phyloP scores from a whole-genome alignment of 1,284 basidiomycete genomes.

The Apiotrichum porosum region DNA sequence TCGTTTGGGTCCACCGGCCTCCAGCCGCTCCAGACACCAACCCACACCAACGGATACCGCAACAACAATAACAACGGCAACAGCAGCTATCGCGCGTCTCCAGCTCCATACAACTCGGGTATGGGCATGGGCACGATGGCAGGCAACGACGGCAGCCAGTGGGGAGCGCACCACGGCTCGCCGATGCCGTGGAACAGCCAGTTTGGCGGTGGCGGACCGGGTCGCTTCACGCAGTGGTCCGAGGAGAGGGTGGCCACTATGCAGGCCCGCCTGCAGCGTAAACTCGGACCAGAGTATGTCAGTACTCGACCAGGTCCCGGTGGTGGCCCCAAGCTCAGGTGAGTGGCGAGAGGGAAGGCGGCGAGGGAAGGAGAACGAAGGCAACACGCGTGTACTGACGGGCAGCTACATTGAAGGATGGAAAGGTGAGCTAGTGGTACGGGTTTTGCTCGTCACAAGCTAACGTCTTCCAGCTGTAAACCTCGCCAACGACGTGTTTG shows the following conservation, averaged over 20 bases:
- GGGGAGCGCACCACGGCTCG: conserved; percentile 10
- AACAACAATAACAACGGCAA: no score
- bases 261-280: conserved; percentile 77
- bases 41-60: neutral
- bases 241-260: conserved; percentile 64
- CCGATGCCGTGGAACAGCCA: conserved; percentile 4
- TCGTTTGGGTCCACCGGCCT: no score
- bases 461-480: conserved; percentile 61
- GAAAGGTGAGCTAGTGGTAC: conserved; percentile 55
- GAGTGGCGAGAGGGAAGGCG: conserved; percentile 16
- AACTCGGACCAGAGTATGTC: conserved; percentile 89
- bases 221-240: conserved; percentile 42
- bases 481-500: conserved; percentile 96
- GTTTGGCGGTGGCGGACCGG: conserved; percentile 1
- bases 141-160: conserved; percentile 9
- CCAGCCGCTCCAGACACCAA: conserved; percentile 8
- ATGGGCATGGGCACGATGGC: neutral
- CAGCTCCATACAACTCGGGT: neutral
- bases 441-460: neutral
- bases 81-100: no score
- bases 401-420: conserved; percentile 90
- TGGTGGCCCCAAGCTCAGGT: conserved; percentile 67
- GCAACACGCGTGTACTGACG: conserved; percentile 6
- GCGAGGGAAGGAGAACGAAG: no score
- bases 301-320: conserved; percentile 83